phyloP scores from a whole-genome alignment of 228 moss, liverwort and hornwort species.

The Sphagnum fallax region DNA sequence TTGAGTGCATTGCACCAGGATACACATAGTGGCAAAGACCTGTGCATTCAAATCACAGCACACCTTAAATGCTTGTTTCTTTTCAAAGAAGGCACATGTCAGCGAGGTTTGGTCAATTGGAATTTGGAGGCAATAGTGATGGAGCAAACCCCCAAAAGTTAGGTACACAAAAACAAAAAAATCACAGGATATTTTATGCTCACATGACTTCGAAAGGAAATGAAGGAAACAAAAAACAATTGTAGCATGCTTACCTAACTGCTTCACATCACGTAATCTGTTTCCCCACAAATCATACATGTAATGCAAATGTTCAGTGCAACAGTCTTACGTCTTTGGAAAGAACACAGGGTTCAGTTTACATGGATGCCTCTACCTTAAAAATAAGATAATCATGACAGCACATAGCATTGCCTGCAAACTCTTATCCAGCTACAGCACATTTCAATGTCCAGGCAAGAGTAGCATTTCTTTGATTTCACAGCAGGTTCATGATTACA shows the following conservation, averaged over 20 bases:
- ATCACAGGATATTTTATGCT: not conserved
- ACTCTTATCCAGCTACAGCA: not conserved
- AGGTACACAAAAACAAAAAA: not conserved
- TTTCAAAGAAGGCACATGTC: too few relatives aligned
- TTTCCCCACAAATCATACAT: conserved; percentile 12
- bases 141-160: too few relatives aligned
- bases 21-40: conserved; percentile 88
- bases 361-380: not conserved
- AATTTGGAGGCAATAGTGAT: too few relatives aligned
- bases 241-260: conserved; percentile 47
- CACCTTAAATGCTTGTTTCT: not conserved
- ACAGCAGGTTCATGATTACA: too few relatives aligned
- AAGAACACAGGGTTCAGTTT: too few relatives aligned
- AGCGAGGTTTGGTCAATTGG: too few relatives aligned
- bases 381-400: not conserved
- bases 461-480: not conserved
- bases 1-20: conserved; percentile 89
- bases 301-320: conserved; percentile 1
- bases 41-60: conserved; percentile 4
- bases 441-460: not conserved
- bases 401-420: not conserved
- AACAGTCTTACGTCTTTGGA: not conserved
- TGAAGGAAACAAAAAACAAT: not conserved
- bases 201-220: not conserved
- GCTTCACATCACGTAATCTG: conserved; percentile 90